Evolutionary conservation across 148 eudicot species (phyloP), one percentile per base, ranked within the genome.

Genomic region (Camellia lanceoleosa): DNA sequence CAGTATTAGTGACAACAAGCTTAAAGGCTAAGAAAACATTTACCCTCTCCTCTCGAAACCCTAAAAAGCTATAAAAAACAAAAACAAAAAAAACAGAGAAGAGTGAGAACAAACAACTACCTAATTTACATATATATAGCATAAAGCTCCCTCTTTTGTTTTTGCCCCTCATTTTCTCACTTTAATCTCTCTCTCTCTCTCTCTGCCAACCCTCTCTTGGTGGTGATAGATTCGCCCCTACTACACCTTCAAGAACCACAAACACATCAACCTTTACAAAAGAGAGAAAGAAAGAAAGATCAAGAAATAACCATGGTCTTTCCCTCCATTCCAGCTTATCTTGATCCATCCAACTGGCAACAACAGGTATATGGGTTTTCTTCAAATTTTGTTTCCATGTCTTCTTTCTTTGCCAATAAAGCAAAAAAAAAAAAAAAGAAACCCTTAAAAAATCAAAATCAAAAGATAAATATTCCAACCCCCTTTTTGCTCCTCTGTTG

Each of bases 301-400:
- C 64, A 52, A 82, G 70, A 83, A 30, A 30, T 1, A 30, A 63
- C 83, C 82, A 90, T 90, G 92, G 89, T 82, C 84, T 90, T 88
- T 83, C 81, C 92, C 56, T 90, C 92, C 73, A 80, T 88, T 80
- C 90, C 89, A 69, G 83, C 88, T 80, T 90, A 90, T 88, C 89
- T 88, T 83, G 89, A 88, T 88, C 87, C 90, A 47, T 63, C 86
- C 89, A 86, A 88, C 74, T 90, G 92, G 92, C 90, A 88, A 75
- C 91, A 87, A 75, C 91, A 87, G 80, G 84, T 82, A 49, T 30
- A 30, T 30, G 68, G 69, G 64, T 23, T 82, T 83, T 79, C 75
- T 73, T 80, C 85, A 60, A 61, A 30, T 41, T 67, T 46, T 79
- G 58, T 47, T 87, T 74, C 47, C 74, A 77, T 84, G 79, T 66